Percentiles rank a stretch among this genome's conserved stretches.
Conservation (phyloP, 768 basidiomycete genomes). For the Suillus bovinus region DNA sequence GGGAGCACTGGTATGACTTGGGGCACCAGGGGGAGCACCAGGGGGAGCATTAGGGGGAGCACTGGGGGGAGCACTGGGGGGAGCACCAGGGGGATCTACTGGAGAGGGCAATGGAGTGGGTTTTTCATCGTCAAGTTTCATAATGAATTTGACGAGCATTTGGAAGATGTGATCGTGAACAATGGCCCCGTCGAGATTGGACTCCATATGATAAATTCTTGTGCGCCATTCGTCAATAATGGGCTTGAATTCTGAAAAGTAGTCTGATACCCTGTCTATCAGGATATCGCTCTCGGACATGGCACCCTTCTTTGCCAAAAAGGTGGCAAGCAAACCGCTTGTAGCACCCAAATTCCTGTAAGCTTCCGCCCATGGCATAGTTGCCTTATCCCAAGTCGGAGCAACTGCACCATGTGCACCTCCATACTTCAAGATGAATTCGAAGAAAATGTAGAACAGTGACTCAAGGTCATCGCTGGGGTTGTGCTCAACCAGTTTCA, state of each 20-base stretch:
- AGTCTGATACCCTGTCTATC: not conserved
- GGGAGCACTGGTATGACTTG: too few relatives aligned
- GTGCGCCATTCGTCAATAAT: fast-evolving
- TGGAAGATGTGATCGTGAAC: not conserved
- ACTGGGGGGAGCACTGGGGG: too few relatives aligned
- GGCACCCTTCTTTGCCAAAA: not conserved
- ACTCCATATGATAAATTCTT: fast-evolving
- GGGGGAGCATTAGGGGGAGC: too few relatives aligned
- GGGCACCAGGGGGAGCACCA: too few relatives aligned
- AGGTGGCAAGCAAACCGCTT: not conserved
- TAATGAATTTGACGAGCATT: not conserved
- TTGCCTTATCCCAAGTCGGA: not conserved
- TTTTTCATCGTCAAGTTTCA: not conserved
- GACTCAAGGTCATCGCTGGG: not conserved
- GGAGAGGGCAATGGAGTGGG: not conserved
- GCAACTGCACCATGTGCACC: not conserved
- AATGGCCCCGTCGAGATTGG: not conserved
- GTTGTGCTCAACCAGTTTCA: not conserved
- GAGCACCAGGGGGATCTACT: too few relatives aligned
- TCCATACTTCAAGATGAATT: not conserved
- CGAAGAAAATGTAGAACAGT: not conserved
- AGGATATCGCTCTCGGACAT: not conserved
- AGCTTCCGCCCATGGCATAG: not conserved
- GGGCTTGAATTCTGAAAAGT: not conserved
- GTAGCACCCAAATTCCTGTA: not conserved